Conservation (phyloP, 148 eudicot genomes). For the Tetragonia tetragonoides region DNA sequence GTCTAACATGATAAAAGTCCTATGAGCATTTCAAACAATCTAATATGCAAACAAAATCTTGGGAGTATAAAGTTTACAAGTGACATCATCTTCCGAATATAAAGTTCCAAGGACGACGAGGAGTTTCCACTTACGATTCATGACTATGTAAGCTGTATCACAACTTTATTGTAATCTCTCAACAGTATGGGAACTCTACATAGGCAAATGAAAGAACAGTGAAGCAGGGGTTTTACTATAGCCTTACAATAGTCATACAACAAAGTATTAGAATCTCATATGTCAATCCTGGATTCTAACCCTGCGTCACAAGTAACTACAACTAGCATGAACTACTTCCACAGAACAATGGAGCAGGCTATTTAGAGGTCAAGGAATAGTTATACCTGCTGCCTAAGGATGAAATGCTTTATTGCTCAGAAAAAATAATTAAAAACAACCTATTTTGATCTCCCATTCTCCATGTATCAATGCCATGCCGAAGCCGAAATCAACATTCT, state of each 20-base stretch:
- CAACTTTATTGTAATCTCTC: background rate
- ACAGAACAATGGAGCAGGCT: constrained; percentile 4
- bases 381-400: no score
- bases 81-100: background rate
- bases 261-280: constrained; percentile 3
- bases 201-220: background rate
- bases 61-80: background rate
- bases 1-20: no score
- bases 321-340: background rate
- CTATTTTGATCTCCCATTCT: background rate
- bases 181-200: background rate
- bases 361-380: background rate
- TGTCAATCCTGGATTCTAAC: constrained; percentile 14
- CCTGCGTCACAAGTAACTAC: constrained; percentile 5
- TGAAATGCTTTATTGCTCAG: no score
- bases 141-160: background rate
- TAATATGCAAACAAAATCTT: no score
- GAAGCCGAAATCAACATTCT: constrained; percentile 83
- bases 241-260: constrained; percentile 9
- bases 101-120: background rate
- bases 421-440: no score
- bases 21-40: no score
- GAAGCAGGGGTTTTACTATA: background rate
- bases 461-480: constrained; percentile 61
- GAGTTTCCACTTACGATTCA: background rate